Percentiles rank a stretch among this genome's conserved stretches.
Evolutionary conservation across 2,329 filamentous ascomycete species (phyloP).

Genomic region (Metarhizium rileyi): DNA sequence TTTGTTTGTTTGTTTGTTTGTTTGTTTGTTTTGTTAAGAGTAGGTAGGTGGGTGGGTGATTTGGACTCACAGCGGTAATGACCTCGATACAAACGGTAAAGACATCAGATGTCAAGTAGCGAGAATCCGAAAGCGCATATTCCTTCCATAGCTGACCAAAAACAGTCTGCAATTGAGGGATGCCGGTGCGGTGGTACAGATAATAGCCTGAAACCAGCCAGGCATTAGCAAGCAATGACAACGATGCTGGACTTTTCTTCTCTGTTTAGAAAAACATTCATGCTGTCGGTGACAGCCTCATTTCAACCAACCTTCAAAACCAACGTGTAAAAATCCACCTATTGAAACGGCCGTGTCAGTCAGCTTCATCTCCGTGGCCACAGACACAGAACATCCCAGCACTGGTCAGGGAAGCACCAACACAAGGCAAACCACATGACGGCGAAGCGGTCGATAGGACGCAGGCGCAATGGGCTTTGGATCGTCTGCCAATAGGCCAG

Average conservation of each 20-base stretch:
- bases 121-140: conserved; percentile 77
- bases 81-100: conserved; percentile 85
- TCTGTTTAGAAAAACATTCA: too few relatives aligned
- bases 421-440: conserved; percentile 47
- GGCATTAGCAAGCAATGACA: background rate
- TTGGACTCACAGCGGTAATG: conserved; percentile 58
- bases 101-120: conserved; percentile 71
- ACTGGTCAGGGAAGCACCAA: conserved; percentile 22
- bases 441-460: conserved; percentile 29
- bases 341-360: background rate
- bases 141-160: conserved; percentile 91
- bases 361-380: background rate
- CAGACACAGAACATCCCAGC: background rate
- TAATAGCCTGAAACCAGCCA: conserved; percentile 53
- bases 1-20: background rate
- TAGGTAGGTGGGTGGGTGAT: background rate
- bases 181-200: conserved; percentile 53
- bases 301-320: conserved; percentile 58
- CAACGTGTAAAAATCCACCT: conserved; percentile 64
- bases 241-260: background rate
- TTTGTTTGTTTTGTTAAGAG: background rate
- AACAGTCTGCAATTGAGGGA: conserved; percentile 60
- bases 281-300: background rate
- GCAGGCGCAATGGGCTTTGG: conserved; percentile 12
- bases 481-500: conserved; percentile 17